Base-by-base conservation (phyloP, 768 basidiomycete genomes). In the Boletus tomentosulus region DNA sequence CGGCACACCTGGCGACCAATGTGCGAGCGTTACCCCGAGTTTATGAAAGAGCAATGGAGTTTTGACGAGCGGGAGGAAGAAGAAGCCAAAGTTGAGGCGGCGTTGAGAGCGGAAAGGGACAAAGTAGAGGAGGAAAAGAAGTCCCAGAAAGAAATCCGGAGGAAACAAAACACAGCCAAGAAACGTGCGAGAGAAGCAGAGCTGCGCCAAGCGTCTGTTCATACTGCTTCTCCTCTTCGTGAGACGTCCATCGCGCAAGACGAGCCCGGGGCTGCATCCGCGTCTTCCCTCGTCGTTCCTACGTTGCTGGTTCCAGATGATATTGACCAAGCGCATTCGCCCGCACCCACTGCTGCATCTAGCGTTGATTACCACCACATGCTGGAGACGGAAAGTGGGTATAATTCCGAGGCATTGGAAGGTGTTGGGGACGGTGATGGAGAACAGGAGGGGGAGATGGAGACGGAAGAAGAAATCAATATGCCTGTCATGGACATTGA, bases 21-120 rank as follows among this genome's bases (percentile, higher is more conserved):
- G 43, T 83, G 76, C 57, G 92, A 97, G 50, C 84, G 95, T 8
- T 98, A 96, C 69, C 50, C 77, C 19, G 92, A 96, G 67, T 97
- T 83, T 62, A 85, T 89, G 79, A 72, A 74, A 46, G 94, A 97
- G 67, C 90, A 95, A 66, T 85, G 84, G 80, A 78, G 71, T 7
- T 69, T 91, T 48, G 92, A 94, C 59, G 81, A 76, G n/a, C 68
- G 74, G 30, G 92, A 96, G 56, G 95, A 94, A 64, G 76, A 78
- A 25, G 83, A 85, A 59, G 83, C 84, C 4, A 77, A 76, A 44
- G 58, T 66, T 13, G 78, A 76, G 9, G 72, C 74, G 8, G 65
- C 62, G 16, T 73, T 74, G 16, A 76, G 67, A 46, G 68, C 62
- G 0, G 78, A 81, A 56, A 75, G 73, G n/a, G 80, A 80, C 39